Conservation (phyloP, 805 yeast genomes). For the Cyberlindnera japonica region DNA sequence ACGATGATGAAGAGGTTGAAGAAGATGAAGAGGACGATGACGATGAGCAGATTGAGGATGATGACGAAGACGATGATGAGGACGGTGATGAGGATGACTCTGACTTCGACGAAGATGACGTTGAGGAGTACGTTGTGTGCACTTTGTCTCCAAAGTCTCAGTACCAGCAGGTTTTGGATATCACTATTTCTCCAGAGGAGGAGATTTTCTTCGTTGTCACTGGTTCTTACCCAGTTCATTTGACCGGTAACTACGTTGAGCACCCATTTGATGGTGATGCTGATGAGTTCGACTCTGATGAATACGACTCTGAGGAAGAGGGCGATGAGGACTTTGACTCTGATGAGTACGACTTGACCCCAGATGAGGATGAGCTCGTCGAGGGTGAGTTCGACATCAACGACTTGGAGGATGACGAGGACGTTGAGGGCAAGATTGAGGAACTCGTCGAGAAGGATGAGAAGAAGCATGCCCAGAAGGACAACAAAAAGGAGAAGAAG, state of each 20-base stretch:
- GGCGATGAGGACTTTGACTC: conserved; percentile 37
- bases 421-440: conserved; percentile 68
- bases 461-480: conserved; percentile 30
- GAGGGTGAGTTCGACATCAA: conserved; percentile 38
- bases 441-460: conserved; percentile 66
- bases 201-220: conserved; percentile 92
- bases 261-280: conserved; percentile 84
- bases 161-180: conserved; percentile 86
- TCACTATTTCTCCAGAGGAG: conserved; percentile 89
- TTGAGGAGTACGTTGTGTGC: conserved; percentile 81
- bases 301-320: conserved; percentile 46
- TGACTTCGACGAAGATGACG: conserved; percentile 65
- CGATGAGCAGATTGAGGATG: conserved; percentile 45
- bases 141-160: conserved; percentile 84
- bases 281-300: conserved; percentile 62
- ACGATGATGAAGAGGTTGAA: conserved; percentile 31
- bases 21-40: conserved; percentile 34
- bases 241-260: conserved; percentile 93
- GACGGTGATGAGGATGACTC: conserved; percentile 39
- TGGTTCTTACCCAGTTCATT: conserved; percentile 90
- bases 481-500: conserved; percentile 28
- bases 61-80: conserved; percentile 42
- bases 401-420: conserved; percentile 56
- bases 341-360: conserved; percentile 63
- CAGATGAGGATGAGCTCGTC: conserved; percentile 69